Conservation (phyloP, 257 asterid species). For the Solanum bulbocastanum region DNA sequence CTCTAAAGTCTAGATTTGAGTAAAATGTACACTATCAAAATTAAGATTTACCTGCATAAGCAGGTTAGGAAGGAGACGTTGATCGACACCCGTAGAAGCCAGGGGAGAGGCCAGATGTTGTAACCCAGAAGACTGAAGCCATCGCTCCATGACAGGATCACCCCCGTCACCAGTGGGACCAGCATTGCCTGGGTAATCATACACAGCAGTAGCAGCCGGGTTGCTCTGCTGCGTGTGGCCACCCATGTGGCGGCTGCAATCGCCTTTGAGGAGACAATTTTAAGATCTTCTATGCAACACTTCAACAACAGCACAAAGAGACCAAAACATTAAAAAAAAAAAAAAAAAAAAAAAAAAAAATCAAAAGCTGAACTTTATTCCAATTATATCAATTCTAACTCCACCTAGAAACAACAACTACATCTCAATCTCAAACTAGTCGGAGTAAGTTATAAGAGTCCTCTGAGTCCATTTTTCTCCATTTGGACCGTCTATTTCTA, state of each 20-base stretch:
- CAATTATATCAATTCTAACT: background rate
- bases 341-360: background rate
- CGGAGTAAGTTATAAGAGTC: background rate
- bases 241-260: constrained; percentile 97
- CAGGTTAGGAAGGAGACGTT: constrained; percentile 65
- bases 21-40: background rate
- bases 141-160: constrained; percentile 93
- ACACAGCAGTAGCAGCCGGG: constrained; percentile 79
- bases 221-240: constrained; percentile 99
- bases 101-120: constrained; percentile 98
- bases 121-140: constrained; percentile 99
- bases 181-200: constrained; percentile 72
- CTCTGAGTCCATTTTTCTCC: background rate
- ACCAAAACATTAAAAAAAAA: background rate
- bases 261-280: constrained; percentile 98
- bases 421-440: background rate
- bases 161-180: constrained; percentile 73
- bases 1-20: background rate
- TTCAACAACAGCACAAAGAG: constrained; percentile 13
- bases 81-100: constrained; percentile 70
- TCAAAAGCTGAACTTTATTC: background rate
- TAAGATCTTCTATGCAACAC: constrained; percentile 58
- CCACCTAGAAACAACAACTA: background rate
- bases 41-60: constrained; percentile 62
- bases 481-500: background rate